phyloP scores from a whole-genome alignment of 2,329 filamentous ascomycete genomes.

The Pseudocercospora fuligena region DNA sequence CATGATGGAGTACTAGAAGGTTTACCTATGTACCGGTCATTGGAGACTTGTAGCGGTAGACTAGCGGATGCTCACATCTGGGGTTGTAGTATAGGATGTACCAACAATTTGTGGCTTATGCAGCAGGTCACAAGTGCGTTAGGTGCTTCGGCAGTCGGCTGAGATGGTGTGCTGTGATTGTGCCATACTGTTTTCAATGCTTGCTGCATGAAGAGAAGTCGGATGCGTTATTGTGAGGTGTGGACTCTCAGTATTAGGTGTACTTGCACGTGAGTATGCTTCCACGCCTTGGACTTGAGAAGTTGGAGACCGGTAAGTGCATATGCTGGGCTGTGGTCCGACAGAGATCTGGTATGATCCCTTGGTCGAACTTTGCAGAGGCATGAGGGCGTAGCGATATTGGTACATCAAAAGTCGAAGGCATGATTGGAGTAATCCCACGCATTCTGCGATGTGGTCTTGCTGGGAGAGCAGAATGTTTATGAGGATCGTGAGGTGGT shows the following conservation, averaged over 20 bases:
- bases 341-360: neutral
- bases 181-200: neutral
- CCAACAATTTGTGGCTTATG: conserved; percentile 2
- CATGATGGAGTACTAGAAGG: neutral
- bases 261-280: neutral
- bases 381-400: neutral
- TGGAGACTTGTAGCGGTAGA: neutral
- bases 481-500: neutral
- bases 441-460: too few relatives aligned
- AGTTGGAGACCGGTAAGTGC: neutral
- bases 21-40: neutral
- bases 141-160: neutral
- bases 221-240: too few relatives aligned
- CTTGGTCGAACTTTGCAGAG: neutral
- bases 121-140: neutral
- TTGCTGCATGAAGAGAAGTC: neutral
- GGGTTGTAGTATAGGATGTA: conserved; percentile 3
- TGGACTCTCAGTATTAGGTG: too few relatives aligned
- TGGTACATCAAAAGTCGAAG: neutral
- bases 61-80: neutral
- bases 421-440: too few relatives aligned
- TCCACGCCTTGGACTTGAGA: neutral
- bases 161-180: neutral
- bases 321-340: neutral
- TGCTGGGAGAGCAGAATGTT: neutral